phyloP scores from a whole-genome alignment of 495 filamentous ascomycete species.

The Penicillium manginii region DNA sequence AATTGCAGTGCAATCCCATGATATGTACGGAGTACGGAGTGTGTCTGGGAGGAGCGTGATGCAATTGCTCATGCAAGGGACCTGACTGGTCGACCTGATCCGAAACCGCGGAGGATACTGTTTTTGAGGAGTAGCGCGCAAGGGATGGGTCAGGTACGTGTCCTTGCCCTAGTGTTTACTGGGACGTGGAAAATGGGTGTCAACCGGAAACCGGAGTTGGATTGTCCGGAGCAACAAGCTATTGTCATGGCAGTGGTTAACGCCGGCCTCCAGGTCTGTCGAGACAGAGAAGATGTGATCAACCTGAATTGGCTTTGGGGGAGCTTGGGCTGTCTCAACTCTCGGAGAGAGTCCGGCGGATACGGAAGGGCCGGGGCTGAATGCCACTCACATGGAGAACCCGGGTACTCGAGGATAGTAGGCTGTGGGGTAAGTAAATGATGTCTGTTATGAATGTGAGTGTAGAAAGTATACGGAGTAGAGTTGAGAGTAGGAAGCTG shows the following conservation, averaged over 20 bases:
- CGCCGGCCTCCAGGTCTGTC: background rate
- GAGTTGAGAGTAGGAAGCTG: background rate
- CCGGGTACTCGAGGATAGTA: background rate
- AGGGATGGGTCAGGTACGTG: slow-evolving; percentile 37
- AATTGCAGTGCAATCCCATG: background rate
- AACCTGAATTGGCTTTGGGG: background rate
- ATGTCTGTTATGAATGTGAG: background rate
- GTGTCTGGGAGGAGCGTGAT: slow-evolving; percentile 15
- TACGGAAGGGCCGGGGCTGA: background rate
- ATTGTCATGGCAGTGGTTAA: background rate
- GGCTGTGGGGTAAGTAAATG: background rate
- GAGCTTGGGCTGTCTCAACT: background rate
- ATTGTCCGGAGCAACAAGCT: no score
- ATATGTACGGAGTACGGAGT: background rate
- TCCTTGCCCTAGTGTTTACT: slow-evolving; percentile 13
- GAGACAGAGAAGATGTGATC: no score
- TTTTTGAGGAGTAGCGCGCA: slow-evolving; percentile 21
- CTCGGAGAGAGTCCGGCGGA: background rate
- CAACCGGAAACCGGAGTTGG: no score
- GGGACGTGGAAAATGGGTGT: no score
- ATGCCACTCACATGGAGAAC: background rate
- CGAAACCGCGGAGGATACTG: slow-evolving; percentile 11
- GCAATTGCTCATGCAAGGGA: slow-evolving; percentile 28
- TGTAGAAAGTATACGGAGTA: no score
- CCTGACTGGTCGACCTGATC: slow-evolving; percentile 6